A percentile compares a stretch with the other conserved stretches of the same genome.
These are phyloP conservation scores for Brasilioporus rufonigricans DNA, from an alignment of 768 basidiomycete species.

Conservation along the genomic window DNA sequence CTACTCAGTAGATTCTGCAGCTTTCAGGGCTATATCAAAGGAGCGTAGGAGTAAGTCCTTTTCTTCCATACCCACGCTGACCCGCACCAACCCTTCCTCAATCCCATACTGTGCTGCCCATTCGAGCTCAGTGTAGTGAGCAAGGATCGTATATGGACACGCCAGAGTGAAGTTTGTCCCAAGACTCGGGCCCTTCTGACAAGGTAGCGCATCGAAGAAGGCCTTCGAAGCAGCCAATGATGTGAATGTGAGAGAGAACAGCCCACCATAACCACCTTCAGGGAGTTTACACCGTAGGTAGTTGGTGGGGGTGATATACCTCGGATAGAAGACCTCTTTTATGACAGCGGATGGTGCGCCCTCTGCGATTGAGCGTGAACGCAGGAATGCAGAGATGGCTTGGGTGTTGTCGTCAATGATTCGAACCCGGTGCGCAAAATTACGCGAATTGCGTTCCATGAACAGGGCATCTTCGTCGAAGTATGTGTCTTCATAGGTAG, in stretches of 20 bases:
- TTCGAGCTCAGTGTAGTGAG: conserved; percentile 84
- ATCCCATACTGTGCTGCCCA: conserved; percentile 92
- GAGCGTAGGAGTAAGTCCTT: conserved; percentile 48
- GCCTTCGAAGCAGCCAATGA: conserved; percentile 61
- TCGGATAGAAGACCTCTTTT: conserved; percentile 89
- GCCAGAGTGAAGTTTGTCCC: conserved; percentile 97
- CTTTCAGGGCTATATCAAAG: conserved; percentile 64
- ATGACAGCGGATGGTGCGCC: conserved; percentile 46
- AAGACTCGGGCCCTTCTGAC: conserved; percentile 85
- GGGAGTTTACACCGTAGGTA: conserved; percentile 69
- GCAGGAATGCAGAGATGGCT: conserved; percentile 76
- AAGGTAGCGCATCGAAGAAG: conserved; percentile 83
- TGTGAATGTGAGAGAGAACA: conserved; percentile 87
- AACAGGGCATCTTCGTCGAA: conserved; percentile 91
- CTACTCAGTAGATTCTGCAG: conserved; percentile 54
- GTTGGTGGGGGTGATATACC: conserved; percentile 67
- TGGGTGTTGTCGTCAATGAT: conserved; percentile 82
- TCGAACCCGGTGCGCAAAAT: conserved; percentile 75
- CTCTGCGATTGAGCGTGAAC: conserved; percentile 49
- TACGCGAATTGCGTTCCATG: conserved; percentile 97
- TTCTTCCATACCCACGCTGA: conserved; percentile 92
- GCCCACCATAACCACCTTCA: conserved; percentile 68
- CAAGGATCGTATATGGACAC: conserved; percentile 90
- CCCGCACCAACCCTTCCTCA: conserved; percentile 76
- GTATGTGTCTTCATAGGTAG: conserved; percentile 79